These are phyloP conservation scores for Elongisporangium prolatum DNA, from an alignment of 352 stramenopile species.

Conservation along the genomic window DNA sequence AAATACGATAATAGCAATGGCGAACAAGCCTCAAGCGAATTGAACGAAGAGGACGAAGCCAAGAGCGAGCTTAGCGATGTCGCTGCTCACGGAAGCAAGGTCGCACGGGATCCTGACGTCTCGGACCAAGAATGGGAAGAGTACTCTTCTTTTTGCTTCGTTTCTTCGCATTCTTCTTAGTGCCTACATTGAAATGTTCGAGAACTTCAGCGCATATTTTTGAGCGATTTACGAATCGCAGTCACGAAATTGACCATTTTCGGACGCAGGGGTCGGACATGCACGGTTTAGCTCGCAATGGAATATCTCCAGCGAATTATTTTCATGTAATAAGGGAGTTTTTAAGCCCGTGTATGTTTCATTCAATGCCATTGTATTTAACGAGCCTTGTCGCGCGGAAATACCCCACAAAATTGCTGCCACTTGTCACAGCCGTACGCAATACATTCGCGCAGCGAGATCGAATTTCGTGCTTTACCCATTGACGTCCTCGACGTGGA, in stretches of 20 bases:
- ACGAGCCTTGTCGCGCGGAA: not conserved
- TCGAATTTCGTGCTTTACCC: too few relatives aligned
- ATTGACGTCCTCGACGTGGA: too few relatives aligned
- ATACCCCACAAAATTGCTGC: not conserved
- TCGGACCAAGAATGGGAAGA: conserved; percentile 63
- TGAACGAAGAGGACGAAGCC: conserved; percentile 10
- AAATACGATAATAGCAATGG: too few relatives aligned
- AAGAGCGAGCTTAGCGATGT: conserved; percentile 1
- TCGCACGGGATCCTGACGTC: conserved; percentile 41
- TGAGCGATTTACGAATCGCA: not conserved
- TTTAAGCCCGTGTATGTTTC: not conserved
- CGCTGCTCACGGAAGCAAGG: conserved; percentile 5
- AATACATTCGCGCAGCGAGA: too few relatives aligned
- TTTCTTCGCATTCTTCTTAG: too few relatives aligned
- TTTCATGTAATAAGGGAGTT: conserved; percentile 1
- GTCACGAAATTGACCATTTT: not conserved
- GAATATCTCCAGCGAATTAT: conserved; percentile 4
- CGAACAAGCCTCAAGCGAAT: too few relatives aligned
- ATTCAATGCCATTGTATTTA: not conserved
- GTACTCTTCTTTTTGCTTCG: too few relatives aligned
- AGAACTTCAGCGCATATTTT: too few relatives aligned
- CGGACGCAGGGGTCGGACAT: not conserved
- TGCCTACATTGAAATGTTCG: too few relatives aligned
- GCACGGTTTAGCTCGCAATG: conserved; percentile 3
- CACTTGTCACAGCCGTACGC: not conserved